phyloP scores from a whole-genome alignment of 805 yeast genomes.

The Spathaspora hagerdaliae region DNA sequence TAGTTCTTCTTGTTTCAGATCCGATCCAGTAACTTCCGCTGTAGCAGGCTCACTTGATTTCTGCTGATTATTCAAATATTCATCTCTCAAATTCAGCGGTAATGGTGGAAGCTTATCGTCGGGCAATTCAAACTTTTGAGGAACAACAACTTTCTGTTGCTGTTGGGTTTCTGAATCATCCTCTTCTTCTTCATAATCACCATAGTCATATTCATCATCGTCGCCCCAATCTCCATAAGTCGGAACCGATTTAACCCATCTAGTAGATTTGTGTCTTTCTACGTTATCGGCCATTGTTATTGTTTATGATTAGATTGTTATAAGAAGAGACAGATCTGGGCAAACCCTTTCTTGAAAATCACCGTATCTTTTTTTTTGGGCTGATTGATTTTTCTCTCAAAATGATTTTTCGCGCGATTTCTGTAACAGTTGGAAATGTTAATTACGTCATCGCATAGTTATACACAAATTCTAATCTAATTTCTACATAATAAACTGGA shows the following conservation, averaged over 20 bases:
- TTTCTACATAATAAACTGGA: slow-evolving; percentile 27
- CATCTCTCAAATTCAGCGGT: not conserved
- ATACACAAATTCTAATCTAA: not conserved
- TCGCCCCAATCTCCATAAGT: slow-evolving; percentile 8
- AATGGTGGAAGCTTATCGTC: not conserved
- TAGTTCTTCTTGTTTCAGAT: not conserved
- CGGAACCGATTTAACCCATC: slow-evolving; percentile 43
- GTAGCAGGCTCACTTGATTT: not conserved
- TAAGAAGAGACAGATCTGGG: too few relatives aligned
- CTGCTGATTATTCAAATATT: not conserved
- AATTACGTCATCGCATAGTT: not conserved
- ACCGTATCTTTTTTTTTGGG: too few relatives aligned
- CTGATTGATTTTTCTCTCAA: too few relatives aligned
- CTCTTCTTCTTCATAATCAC: not conserved
- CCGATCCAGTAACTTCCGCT: too few relatives aligned
- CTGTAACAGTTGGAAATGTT: too few relatives aligned
- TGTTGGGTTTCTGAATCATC: not conserved
- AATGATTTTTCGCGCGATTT: too few relatives aligned
- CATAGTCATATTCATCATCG: slow-evolving; percentile 4
- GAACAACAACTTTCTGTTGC: not conserved
- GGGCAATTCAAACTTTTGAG: slow-evolving; percentile 5
- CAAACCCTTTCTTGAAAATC: too few relatives aligned
- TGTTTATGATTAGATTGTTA: too few relatives aligned
- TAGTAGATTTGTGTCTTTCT: slow-evolving; percentile 39
- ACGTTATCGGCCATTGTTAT: slow-evolving; percentile 28